Conservation (phyloP, 176 grass and related monocot genomes). For the Oryza punctata region DNA sequence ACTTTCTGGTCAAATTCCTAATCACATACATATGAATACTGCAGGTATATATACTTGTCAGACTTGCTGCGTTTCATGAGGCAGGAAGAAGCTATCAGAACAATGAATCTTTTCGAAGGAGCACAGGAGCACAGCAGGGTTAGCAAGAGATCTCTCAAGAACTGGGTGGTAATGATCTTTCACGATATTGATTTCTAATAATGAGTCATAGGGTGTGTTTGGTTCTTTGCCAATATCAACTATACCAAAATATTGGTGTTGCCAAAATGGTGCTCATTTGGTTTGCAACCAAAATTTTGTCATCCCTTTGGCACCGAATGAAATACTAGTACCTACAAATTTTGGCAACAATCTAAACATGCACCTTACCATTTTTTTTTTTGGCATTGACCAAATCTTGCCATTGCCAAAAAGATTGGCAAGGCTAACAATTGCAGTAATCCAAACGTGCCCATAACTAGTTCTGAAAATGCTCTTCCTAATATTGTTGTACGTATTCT, state of each 20-base stretch:
- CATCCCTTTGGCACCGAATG: too few species aligned
- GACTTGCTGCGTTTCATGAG: conserved; percentile 83
- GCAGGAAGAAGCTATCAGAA: conserved; percentile 63
- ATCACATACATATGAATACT: conserved; percentile 7
- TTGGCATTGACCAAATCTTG: too few species aligned
- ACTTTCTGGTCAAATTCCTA: background rate
- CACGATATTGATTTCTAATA: conserved; percentile 8
- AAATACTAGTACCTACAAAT: too few species aligned
- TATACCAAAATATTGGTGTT: too few species aligned
- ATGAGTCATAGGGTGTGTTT: background rate
- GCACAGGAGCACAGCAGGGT: conserved; percentile 69
- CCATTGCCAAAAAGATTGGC: too few species aligned
- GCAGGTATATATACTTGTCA: conserved; percentile 80
- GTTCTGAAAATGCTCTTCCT: background rate
- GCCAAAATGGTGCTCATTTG: too few species aligned
- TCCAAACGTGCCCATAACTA: too few species aligned
- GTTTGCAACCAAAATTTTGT: too few species aligned
- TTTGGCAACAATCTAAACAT: too few species aligned
- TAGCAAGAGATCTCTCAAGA: conserved; percentile 77
- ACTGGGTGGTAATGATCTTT: conserved; percentile 89
- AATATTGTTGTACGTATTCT: conserved; percentile 26
- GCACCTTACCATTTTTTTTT: too few species aligned
- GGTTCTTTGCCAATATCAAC: too few species aligned
- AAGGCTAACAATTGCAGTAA: too few species aligned
- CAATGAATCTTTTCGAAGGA: conserved; percentile 83